Percentiles rank a stretch among this genome's conserved stretches.
phyloP scores from a whole-genome alignment of 176 grass and related monocot genomes.

The Eremochloa ophiuroides region DNA sequence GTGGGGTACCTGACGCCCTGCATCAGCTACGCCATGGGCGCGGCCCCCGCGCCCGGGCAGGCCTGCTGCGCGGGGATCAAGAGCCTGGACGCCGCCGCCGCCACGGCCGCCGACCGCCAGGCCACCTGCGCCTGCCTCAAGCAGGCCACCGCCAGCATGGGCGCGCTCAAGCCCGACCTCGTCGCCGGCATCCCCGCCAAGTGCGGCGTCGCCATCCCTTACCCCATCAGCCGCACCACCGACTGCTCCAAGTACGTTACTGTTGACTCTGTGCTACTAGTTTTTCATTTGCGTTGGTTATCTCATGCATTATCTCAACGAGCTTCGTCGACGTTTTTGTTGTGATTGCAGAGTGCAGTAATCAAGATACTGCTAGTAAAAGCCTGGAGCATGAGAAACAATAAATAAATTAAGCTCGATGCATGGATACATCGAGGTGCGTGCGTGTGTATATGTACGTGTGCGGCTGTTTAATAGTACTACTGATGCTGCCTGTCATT shows the following conservation, averaged over 20 bases:
- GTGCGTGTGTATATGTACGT: no score
- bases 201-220: not conserved
- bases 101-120: not conserved
- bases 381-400: no score
- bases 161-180: not conserved
- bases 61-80: constrained; percentile 38
- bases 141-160: not conserved
- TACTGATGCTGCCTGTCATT: no score
- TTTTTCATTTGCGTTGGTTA: not conserved
- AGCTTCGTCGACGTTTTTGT: not conserved
- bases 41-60: not conserved
- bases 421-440: no score
- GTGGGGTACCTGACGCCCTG: not conserved
- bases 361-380: not conserved
- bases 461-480: no score
- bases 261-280: no score
- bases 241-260: not conserved
- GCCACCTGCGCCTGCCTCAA: not conserved
- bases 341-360: not conserved
- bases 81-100: constrained; percentile 2
- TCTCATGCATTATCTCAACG: not conserved
- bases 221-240: not conserved
- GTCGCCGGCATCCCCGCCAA: not conserved
- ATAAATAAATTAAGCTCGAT: no score
- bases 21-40: constrained; percentile 21